Evolutionary conservation across 805 yeast genomes (phyloP), one percentile per base, ranked within the genome.

Genomic region (Candida peoriensis): DNA sequence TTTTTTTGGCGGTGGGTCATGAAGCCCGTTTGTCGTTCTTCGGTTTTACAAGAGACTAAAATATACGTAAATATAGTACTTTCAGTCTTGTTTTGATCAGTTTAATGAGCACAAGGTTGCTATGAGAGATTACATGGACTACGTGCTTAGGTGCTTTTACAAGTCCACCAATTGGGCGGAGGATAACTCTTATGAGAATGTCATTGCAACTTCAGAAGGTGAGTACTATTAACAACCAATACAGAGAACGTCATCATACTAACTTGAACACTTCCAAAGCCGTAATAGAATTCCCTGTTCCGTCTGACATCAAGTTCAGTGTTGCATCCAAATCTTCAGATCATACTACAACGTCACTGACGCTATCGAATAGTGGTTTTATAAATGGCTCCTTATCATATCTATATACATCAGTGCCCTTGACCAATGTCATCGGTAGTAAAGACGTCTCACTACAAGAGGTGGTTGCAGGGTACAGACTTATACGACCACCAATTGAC

Each of bases 351-450:
- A 78, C 87, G 17, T 77, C 87, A 12, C 72, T 86, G 46, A 74
- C 83, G 8, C 63, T 90, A 11, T 71, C 84, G 24, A 82, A 79
- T 46, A 55, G 70, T 23, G 78, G 75, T 23, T 58, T 71, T 2
- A 72, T 93, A 26, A 78, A 80, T 46, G 97, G 97, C 2, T 81
- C 96, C 0, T 51, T 90, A 20, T 78, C 96, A 1, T 90, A 90
- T 54, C 54, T 88, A 9, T 88, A 83, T 60, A 71, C 88, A 12
- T 76, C 90, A 0, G 58, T 66, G 0, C 74, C 79, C 2, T 58
- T 86, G 29, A 58, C 57, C 7, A 62, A 66, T 31, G 72, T 81
- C 7, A 54, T 65, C 21, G 72, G 75, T 2, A 65, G 89, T 0
- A 62, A 58, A 10, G 61, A 65, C 9, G 60, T 82, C 2, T 68